Evolutionary conservation across 2,329 filamentous ascomycete species (phyloP), one percentile per base, ranked within the genome.

Genomic region (Botrytis galanthina): DNA sequence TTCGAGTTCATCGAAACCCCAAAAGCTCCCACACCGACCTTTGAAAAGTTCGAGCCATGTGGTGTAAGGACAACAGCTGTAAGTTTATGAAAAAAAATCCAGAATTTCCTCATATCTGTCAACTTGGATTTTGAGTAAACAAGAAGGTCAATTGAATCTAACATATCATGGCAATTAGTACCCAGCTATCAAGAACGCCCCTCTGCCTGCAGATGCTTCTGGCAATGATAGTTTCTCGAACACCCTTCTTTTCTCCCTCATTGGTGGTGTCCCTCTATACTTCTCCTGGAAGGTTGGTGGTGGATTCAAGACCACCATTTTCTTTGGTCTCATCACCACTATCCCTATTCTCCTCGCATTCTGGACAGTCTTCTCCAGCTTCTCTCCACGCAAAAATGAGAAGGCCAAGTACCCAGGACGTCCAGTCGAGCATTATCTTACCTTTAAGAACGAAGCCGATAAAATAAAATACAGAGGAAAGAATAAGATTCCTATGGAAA

Each of bases 181-280:
- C 80, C 92, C 93, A 46, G 85, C 94, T 75, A 98, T 98, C 85
- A 93, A 97, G 82, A 98, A 98, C 89, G 93, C 91, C 67, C 94
- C 96, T 77, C 90, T 98, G 61, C 96, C 96, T 54, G 95, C 95
- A 77, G 96, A 99, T 83, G 93, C 90, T 69, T 86, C 94, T 70
- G 93, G 94, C 77, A 90, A 88, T 83, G 94, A 97, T 78, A 91
- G 86, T 83, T 99, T 98, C 90, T 95, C 92, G 85, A 97, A 96
- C 85, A 84, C 87, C 78, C 84, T 92, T 79, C 90, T 98, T 78
- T 86, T 93, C 82, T 87, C 88, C 78, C 83, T 95, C 75, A 83
- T 97, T 75, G 82, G 89, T 75, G 83, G 89, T 74, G 87, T 97
- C 61, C 95, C 96, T 39, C 90, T 87, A 82, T 98, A 93, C 84